Percentiles rank a stretch among this genome's conserved stretches.
Conservation (phyloP, 352 stramenopile species). For the Pythium pyrilobum region DNA sequence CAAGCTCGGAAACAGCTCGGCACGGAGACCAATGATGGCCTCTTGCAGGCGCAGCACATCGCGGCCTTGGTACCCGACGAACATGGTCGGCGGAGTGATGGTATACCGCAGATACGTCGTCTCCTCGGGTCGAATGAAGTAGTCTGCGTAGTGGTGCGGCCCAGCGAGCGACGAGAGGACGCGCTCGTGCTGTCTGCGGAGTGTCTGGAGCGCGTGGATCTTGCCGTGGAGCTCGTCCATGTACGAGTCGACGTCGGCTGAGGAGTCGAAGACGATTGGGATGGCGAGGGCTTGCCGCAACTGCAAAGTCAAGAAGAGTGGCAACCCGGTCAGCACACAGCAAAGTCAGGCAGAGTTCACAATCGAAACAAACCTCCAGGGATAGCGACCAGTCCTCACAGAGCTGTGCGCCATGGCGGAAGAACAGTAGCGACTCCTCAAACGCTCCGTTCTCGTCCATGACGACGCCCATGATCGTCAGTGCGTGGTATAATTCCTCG, state of each 20-base stretch:
- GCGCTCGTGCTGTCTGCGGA: conserved; percentile 10
- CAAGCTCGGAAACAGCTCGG: conserved; percentile 30
- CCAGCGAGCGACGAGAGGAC: conserved; percentile 17
- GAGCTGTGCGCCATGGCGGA: conserved; percentile 24
- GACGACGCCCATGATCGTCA: conserved; percentile 60
- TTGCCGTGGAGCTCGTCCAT: conserved; percentile 5
- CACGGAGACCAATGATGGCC: conserved; percentile 27
- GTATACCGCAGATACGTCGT: conserved; percentile 44
- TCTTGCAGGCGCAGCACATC: conserved; percentile 19
- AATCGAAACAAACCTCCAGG: conserved; percentile 23
- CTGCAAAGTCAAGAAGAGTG: neutral
- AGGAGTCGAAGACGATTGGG: conserved; percentile 21
- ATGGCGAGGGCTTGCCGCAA: conserved; percentile 9
- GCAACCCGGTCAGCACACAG: neutral
- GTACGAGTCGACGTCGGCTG: conserved; percentile 1
- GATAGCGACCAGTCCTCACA: conserved; percentile 34
- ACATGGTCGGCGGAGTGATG: conserved; percentile 62
- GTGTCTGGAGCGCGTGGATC: conserved; percentile 6
- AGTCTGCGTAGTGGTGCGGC: neutral
- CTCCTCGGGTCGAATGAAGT: conserved; percentile 23
- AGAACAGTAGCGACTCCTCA: conserved; percentile 38
- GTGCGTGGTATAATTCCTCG: conserved; percentile 38
- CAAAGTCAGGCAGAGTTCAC: neutral
- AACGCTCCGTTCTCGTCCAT: conserved; percentile 53
- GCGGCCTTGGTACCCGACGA: conserved; percentile 52